phyloP scores from a whole-genome alignment of 352 stramenopile species.

The Globisporangium solare region DNA sequence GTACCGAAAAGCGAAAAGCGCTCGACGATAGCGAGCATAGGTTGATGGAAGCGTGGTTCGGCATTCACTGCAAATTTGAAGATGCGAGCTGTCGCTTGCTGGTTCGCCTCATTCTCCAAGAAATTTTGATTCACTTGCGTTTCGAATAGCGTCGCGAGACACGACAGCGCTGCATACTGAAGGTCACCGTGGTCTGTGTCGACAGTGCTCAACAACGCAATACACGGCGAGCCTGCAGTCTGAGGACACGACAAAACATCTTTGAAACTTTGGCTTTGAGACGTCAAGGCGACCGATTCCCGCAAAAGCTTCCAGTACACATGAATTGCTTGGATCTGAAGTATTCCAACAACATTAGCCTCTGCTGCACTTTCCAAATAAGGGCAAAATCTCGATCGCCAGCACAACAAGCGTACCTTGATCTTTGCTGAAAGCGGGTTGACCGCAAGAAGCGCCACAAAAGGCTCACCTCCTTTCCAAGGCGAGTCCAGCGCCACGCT shows the following conservation, averaged over 20 bases:
- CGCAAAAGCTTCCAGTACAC: conserved; percentile 21
- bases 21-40: conserved; percentile 41
- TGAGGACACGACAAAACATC: conserved; percentile 23
- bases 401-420: conserved; percentile 1
- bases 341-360: not conserved
- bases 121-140: conserved; percentile 13
- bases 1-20: conserved; percentile 45
- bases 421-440: not conserved
- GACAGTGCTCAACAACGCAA: conserved; percentile 25
- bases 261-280: not conserved
- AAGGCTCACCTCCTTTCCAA: conserved; percentile 49
- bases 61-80: conserved; percentile 26
- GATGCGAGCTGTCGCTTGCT: conserved; percentile 19
- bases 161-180: conserved; percentile 32
- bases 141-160: conserved; percentile 23
- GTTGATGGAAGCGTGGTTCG: conserved; percentile 34
- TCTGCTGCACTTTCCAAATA: too few relatives aligned
- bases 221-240: conserved; percentile 24
- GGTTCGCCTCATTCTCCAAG: conserved; percentile 24
- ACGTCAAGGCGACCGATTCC: conserved; percentile 8
- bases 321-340: conserved; percentile 18
- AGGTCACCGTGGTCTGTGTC: conserved; percentile 20
- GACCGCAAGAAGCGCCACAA: conserved; percentile 11
- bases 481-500: conserved; percentile 16
- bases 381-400: not conserved